These are phyloP conservation scores for Coniosporium tulheliwenetii DNA, from an alignment of 2,329 filamentous ascomycete species.

Conservation along the genomic window DNA sequence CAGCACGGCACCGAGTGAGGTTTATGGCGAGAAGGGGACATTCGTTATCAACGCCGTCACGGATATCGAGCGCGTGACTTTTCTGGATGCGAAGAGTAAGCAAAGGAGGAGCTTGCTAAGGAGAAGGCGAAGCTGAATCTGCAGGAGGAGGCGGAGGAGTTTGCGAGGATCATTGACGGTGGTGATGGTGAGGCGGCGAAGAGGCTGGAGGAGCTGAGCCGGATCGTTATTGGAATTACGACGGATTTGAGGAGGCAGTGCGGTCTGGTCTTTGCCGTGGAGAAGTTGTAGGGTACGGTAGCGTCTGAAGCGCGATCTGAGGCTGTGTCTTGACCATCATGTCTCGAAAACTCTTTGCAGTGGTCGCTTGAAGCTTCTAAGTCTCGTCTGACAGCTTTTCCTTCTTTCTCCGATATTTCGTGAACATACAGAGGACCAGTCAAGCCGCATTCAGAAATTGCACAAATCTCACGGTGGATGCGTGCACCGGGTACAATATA, in stretches of 20 bases:
- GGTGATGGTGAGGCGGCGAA: slow-evolving; percentile 20
- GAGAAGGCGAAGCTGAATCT: slow-evolving; percentile 27
- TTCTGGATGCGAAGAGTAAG: slow-evolving; percentile 28
- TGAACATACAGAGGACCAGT: too few relatives aligned
- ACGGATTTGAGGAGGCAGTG: slow-evolving; percentile 27
- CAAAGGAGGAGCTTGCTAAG: slow-evolving; percentile 22
- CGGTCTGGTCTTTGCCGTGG: slow-evolving; percentile 25
- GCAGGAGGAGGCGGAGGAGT: slow-evolving; percentile 30
- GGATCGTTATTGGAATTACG: slow-evolving; percentile 25
- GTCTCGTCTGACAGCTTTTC: too few relatives aligned
- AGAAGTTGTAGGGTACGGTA: slow-evolving; percentile 6
- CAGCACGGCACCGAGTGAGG: slow-evolving; percentile 27
- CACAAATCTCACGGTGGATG: too few relatives aligned
- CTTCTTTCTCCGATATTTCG: too few relatives aligned
- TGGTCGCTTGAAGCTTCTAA: too few relatives aligned
- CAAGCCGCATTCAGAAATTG: too few relatives aligned
- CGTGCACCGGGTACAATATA: too few relatives aligned
- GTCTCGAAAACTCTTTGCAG: too few relatives aligned
- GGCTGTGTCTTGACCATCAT: too few relatives aligned
- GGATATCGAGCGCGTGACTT: slow-evolving; percentile 25
- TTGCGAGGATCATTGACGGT: slow-evolving; percentile 26
- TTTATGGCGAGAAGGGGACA: slow-evolving; percentile 32
- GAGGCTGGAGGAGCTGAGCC: slow-evolving; percentile 24
- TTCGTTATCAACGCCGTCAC: slow-evolving; percentile 26
- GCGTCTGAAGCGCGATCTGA: too few relatives aligned